Evolutionary conservation across 2,329 filamentous ascomycete genomes (phyloP), one percentile per base, ranked within the genome.

Genomic region (Aspergillus uvarum): DNA sequence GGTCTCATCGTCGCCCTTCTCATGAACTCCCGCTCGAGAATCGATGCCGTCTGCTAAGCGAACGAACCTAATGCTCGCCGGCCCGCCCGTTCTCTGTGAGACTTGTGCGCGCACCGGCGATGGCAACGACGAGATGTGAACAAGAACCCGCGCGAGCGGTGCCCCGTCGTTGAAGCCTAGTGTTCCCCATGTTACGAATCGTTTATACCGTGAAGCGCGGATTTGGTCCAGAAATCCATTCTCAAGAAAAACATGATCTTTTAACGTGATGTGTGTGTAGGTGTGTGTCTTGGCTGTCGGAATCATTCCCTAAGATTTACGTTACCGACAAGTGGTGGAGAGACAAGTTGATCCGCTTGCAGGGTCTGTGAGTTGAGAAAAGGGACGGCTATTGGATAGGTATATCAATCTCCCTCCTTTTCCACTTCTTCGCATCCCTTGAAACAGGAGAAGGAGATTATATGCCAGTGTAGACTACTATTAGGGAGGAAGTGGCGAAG

Each of bases 1-100:
- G 95, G 95, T 79, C 86, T 99, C 74, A 99, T 99, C 78, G 95
- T 99, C 69, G 95, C 95, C 67, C 90, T 99, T 75, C 88, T 99
- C 76, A 99, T 99, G 96, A 99, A 98, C 90, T 96, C 95, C 61
- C 96, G 95, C 84, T 90, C 89, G 32, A 73, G 44, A 62, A 80
- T 87, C 69, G 85, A 88, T 72, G 84, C 83, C 69, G 76, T 68
- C 62, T 92, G 89, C 80, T 87, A 86, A 70, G 68, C 60, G 57
- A 60, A 59, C 58, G 57, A 21, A 14, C 56, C 52, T 59, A 56
- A 44, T 44, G 38, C 38, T 44, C 38, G 38, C 38, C n/a, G 16
- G 16, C 16, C 32, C n/a, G 38, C 38, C 7, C 42, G 56, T 60
- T 61, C 51, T 59, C 52, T 62, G 56, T 47, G 62, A 58, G 47